A percentile compares a stretch with the other conserved stretches of the same genome.
phyloP scores from a whole-genome alignment of 805 yeast genomes.

The Yamadazyma ubonensis region DNA sequence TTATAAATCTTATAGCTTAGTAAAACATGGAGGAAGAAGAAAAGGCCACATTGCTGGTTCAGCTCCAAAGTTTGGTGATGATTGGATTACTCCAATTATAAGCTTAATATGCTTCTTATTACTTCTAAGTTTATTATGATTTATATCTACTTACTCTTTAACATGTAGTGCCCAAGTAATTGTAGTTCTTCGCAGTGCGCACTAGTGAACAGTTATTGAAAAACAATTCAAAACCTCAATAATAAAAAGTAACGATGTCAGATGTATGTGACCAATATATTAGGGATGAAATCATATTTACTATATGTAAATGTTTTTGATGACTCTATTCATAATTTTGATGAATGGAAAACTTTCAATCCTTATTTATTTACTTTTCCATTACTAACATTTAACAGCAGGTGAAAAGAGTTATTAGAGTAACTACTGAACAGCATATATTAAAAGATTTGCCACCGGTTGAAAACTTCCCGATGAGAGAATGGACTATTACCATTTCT shows the following conservation, averaged over 20 bases:
- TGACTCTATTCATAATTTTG: background rate
- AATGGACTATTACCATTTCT: slow-evolving; percentile 80
- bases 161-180: slow-evolving; percentile 2
- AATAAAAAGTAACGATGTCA: slow-evolving; percentile 11
- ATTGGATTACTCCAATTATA: background rate
- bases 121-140: background rate
- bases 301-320: too few species aligned
- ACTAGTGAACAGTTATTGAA: slow-evolving; percentile 1
- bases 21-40: background rate
- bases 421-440: slow-evolving; percentile 82
- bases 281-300: too few species aligned
- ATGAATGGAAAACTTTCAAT: too few species aligned
- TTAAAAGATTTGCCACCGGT: slow-evolving; percentile 79
- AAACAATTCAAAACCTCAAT: slow-evolving; percentile 4
- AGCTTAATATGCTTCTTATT: background rate
- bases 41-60: background rate
- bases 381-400: slow-evolving; percentile 23
- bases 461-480: slow-evolving; percentile 91
- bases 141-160: too few species aligned
- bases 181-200: background rate
- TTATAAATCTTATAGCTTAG: slow-evolving; percentile 2
- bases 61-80: background rate
- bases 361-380: too few species aligned
- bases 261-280: slow-evolving; percentile 12
- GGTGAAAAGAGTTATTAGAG: slow-evolving; percentile 83